A percentile compares a stretch with the other conserved stretches of the same genome.
Conservation (phyloP, 108 stramenopile genomes). For the Fragilaria crotonensis region DNA sequence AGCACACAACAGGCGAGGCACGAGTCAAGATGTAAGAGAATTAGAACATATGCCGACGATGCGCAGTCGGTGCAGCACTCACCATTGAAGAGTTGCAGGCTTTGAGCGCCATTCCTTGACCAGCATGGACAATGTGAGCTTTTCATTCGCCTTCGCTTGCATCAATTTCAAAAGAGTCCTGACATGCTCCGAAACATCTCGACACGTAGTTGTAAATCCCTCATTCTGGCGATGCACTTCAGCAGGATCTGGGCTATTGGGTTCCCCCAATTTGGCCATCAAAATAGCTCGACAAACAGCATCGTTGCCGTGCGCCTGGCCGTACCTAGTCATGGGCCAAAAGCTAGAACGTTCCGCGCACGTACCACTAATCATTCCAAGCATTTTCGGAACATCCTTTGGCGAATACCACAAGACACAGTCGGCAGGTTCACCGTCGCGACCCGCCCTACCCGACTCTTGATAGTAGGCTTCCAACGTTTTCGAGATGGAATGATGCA, state of each 20-base stretch:
- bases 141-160: conserved; percentile 20
- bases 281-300: conserved; percentile 54
- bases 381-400: conserved; percentile 68
- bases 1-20: conserved; percentile 6
- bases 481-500: conserved; percentile 80
- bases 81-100: conserved; percentile 32
- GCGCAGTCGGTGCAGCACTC: too few species aligned
- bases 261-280: conserved; percentile 63
- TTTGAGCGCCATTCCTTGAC: conserved; percentile 69
- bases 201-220: conserved; percentile 20
- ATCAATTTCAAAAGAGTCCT: conserved; percentile 47
- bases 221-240: conserved; percentile 14
- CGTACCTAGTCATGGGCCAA: conserved; percentile 72
- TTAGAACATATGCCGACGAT: too few species aligned
- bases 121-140: conserved; percentile 56
- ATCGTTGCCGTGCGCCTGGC: conserved; percentile 61
- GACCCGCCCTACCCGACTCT: conserved; percentile 91
- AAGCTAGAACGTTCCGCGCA: conserved; percentile 31
- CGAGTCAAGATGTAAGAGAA: conserved; percentile 4
- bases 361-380: conserved; percentile 62
- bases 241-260: conserved; percentile 7
- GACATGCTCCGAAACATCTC: conserved; percentile 53
- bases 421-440: conserved; percentile 81
- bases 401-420: conserved; percentile 66
- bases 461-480: conserved; percentile 93